Percentiles rank a stretch among this genome's conserved stretches.
phyloP scores from a whole-genome alignment of 257 asterid genomes.

The Solanum neorickii region DNA sequence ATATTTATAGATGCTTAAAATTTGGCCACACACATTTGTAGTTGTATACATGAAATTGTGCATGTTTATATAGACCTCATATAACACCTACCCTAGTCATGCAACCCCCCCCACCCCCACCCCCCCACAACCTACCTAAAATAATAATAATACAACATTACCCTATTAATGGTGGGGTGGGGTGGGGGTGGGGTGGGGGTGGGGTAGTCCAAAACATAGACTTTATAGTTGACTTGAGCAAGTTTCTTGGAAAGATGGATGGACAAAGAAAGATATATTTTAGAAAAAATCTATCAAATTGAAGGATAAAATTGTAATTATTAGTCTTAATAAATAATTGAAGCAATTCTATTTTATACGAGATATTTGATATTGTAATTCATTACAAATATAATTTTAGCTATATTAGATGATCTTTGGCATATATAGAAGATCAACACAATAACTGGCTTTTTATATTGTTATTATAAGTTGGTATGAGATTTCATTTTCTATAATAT shows the following conservation, averaged over 20 bases:
- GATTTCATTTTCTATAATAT: too few relatives aligned
- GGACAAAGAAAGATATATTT: not conserved
- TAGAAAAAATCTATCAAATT: not conserved
- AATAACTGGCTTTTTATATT: too few relatives aligned
- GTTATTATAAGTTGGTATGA: not conserved
- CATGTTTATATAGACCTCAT: not conserved
- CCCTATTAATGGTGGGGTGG: not conserved
- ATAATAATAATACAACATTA: not conserved
- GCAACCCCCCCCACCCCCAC: not conserved
- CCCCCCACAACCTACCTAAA: not conserved
- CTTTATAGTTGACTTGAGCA: slow-evolving; percentile 14
- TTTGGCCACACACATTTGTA: not conserved
- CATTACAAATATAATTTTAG: not conserved
- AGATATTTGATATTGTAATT: not conserved
- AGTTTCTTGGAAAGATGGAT: slow-evolving; percentile 1
- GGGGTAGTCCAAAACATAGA: not conserved
- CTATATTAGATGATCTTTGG: not conserved
- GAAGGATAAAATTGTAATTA: not conserved
- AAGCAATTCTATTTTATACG: not conserved
- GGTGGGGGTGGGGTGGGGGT: too few relatives aligned
- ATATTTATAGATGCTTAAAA: too few relatives aligned
- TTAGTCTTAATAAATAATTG: not conserved
- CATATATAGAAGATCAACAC: not conserved
- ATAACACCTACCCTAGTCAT: not conserved
- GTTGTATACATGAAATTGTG: not conserved